These are phyloP conservation scores for Rhodotorula glutinis DNA, from an alignment of 1,284 basidiomycete species.

Conservation along the genomic window DNA sequence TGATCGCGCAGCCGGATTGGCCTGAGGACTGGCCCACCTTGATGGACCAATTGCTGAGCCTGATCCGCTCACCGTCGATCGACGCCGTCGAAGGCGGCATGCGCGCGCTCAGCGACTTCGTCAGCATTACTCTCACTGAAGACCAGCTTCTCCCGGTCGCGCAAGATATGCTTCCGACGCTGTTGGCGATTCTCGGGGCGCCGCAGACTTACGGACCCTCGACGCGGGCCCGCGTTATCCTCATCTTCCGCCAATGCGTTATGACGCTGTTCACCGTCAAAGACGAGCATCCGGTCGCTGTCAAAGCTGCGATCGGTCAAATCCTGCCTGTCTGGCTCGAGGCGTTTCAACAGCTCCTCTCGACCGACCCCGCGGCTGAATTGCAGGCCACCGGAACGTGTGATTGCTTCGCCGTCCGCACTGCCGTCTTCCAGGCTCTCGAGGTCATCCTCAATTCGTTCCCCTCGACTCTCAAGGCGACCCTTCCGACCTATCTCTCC, in stretches of 20 bases:
- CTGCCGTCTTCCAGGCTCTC: slow-evolving; percentile 34
- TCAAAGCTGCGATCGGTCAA: slow-evolving; percentile 73
- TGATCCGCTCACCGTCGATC: slow-evolving; percentile 66
- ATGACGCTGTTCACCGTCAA: slow-evolving; percentile 90
- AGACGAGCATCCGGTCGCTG: slow-evolving; percentile 79
- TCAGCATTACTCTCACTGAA: slow-evolving; percentile 76
- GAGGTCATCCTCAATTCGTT: slow-evolving; percentile 30
- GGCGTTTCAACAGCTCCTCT: slow-evolving; percentile 75
- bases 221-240: slow-evolving; percentile 77
- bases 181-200: slow-evolving; percentile 76
- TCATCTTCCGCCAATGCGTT: slow-evolving; percentile 87
- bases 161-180: slow-evolving; percentile 73
- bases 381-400: slow-evolving; percentile 53
- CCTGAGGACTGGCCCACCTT: slow-evolving; percentile 88
- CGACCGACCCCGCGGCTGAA: slow-evolving; percentile 35
- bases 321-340: slow-evolving; percentile 86
- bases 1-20: slow-evolving; percentile 85
- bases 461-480: slow-evolving; percentile 60
- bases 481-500: slow-evolving; percentile 72
- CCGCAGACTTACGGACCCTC: slow-evolving; percentile 65
- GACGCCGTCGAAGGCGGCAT: slow-evolving; percentile 87
- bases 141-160: slow-evolving; percentile 87
- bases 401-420: slow-evolving; percentile 66
- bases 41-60: slow-evolving; percentile 64
- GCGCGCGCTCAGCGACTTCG: slow-evolving; percentile 88